Base-by-base conservation (phyloP, 2,329 filamentous ascomycete genomes). In the Pyricularia sp. region DNA sequence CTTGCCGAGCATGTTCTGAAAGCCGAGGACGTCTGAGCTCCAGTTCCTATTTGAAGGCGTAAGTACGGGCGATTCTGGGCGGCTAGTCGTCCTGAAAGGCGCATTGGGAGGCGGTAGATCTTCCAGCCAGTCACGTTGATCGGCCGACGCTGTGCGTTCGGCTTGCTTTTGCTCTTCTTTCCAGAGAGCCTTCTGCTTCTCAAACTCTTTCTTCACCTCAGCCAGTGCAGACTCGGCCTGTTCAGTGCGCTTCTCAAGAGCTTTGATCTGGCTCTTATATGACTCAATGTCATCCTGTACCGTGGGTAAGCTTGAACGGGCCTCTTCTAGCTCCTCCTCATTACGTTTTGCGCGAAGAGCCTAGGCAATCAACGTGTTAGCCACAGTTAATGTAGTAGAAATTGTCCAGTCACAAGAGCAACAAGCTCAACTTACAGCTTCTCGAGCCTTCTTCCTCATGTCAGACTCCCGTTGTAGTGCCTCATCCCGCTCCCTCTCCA, bases 401-500 rank as follows among this genome's bases (percentile, higher is more conserved):
- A 16, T 53, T 28, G 8, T 3, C 30, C 31, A 22, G 33, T 22
- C 49, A 26, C 28, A n/a, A 26, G 24, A 63, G 19, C 24, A 16
- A 60, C 30, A 3, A 28, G 31, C n/a, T 12, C 16, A 31, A 78
- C 86, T 77, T 81, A 92, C 89, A 71, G 88, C 82, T 75, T 99
- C 94, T 67, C 94, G 85, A 64, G 92, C 89, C 77, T 96, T 97
- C 73, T 89, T 91, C 69, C 94, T 84, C 76, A 96, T 85, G 53
- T 97, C 94, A 5, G 85, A 88, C 76, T 99, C 94, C 66, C 91
- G 87, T 69, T 87, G 87, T 62, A 86, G 82, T 9, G 90, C 85
- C 71, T 99, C 94, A 72, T 97, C 93, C 65, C 91, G 86, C 74
- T 99, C 96, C 73, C 89, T 94, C 74, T 99, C 94, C 10, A 97